A percentile compares a stretch with the other conserved stretches of the same genome.
These are phyloP conservation scores for Gloeopeniophorella convolvens DNA, from an alignment of 768 basidiomycete genomes.

Conservation along the genomic window DNA sequence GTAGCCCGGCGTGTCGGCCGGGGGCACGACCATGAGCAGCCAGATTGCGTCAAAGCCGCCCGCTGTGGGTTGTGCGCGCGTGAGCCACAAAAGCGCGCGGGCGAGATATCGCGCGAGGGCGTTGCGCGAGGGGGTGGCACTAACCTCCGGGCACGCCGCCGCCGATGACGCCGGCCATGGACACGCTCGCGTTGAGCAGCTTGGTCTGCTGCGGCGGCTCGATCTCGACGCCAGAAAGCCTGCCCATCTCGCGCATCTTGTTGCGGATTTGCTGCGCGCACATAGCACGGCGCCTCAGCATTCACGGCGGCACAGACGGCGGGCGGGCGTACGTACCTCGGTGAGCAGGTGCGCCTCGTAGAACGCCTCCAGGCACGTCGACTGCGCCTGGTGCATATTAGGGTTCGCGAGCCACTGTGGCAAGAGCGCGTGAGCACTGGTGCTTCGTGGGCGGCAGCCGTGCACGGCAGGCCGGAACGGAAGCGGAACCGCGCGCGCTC, in stretches of 20 bases:
- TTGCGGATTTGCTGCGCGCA: constrained; percentile 61
- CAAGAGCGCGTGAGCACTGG: neutral
- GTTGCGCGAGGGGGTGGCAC: constrained; percentile 24
- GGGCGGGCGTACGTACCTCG: constrained; percentile 38
- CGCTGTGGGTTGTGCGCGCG: too few relatives aligned
- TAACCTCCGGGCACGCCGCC: constrained; percentile 95
- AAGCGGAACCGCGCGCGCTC: neutral
- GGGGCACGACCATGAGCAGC: constrained; percentile 73
- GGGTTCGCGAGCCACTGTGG: constrained; percentile 57
- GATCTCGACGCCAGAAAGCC: constrained; percentile 69
- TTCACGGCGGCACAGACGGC: constrained; percentile 1
- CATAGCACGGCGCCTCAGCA: neutral
- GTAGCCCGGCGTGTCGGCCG: constrained; percentile 34
- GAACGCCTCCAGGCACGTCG: constrained; percentile 47
- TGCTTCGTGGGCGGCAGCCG: neutral
- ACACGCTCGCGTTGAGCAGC: constrained; percentile 71
- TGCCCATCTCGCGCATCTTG: constrained; percentile 83
- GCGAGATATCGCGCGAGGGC: neutral
- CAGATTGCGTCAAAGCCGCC: constrained; percentile 98
- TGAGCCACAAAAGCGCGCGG: too few relatives aligned
- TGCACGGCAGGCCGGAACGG: neutral
- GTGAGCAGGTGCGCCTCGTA: constrained; percentile 49
- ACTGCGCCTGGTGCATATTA: constrained; percentile 36
- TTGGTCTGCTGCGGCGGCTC: constrained; percentile 85
- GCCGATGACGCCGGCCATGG: constrained; percentile 79